Evolutionary conservation across 805 yeast species (phyloP), one percentile per base, ranked within the genome.

Genomic region (Helenozyma baotianmanensis): DNA sequence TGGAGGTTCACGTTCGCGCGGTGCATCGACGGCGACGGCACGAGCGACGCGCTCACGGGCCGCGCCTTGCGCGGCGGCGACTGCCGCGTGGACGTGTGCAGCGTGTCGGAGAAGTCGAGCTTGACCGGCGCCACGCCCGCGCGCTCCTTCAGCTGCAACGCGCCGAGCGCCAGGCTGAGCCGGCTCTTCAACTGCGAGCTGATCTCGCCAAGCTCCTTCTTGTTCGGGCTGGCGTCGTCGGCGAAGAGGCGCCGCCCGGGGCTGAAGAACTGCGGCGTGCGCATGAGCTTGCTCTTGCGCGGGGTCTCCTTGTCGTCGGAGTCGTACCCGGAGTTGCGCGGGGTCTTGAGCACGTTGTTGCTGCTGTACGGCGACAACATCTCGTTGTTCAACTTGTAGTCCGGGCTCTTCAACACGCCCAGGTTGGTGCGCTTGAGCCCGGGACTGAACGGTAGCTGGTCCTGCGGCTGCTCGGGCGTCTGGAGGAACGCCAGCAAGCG

Each of bases 181-280:
- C 51, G 52, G 34, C 49, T 58, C 35, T 62, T 63, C 27, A 66
- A 46, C 40, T 63, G 67, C 17, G 54, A 39, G 38, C 68, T 62
- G 29, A 66, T 66, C 34, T 61, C 68, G 8, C 54, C 47, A 29
- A 66, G 48, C 21, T 62, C 69, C 24, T 60, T 67, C 23, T 47
- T 52, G 25, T 39, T 47, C 17, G 48, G 48, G 29, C 39, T 38
- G 16, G 40, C 19, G 9, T 59, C 65, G 13, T 58, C 64, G 19
- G 48, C 48, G 32, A 63, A 64, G 14, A 64, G 50, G 31, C 58
- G 56, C 32, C 53, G 57, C 4, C 68, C 70, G 2, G 67, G 60
- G 21, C 64, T 56, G 40, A 65, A 63, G 39, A 47, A 66, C 43
- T 58, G 64, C 4, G 71, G 68, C 12, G 69, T 62, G 30, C 58